Evolutionary conservation across 164 flowering plant genomes (phyloP).

Genomic region (Magnolia kwangsiensis): DNA sequence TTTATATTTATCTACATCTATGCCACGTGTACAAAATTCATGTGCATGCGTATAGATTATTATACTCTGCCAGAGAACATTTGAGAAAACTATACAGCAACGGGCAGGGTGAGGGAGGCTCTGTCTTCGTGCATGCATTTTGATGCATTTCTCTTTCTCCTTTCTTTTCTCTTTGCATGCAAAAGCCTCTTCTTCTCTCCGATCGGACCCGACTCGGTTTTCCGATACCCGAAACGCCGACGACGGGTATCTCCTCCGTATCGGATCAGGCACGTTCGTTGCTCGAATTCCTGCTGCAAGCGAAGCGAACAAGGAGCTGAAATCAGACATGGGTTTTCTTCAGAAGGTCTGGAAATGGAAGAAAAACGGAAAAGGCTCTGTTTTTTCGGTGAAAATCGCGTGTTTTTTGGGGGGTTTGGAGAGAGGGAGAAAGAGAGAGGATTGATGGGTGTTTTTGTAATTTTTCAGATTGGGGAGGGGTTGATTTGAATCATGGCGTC

Average conservation of each 20-base stretch:
- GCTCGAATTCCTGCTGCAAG: neutral
- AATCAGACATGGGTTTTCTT: neutral
- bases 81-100: neutral
- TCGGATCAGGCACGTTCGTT: neutral
- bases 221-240: conserved; percentile 5
- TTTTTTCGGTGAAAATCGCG: conserved; percentile 1
- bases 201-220: conserved; percentile 2
- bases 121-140: conserved; percentile 51
- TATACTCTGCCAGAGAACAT: neutral
- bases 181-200: conserved; percentile 17
- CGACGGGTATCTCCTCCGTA: neutral
- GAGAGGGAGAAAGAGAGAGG: neutral
- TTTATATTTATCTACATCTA: too few relatives aligned
- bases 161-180: conserved; percentile 26
- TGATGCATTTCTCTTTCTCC: conserved; percentile 5
- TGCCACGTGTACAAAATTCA: too few relatives aligned
- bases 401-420: conserved; percentile 4
- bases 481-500: conserved; percentile 36
- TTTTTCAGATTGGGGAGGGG: conserved; percentile 11
- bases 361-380: neutral
- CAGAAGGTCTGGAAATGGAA: conserved; percentile 1
- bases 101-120: conserved; percentile 21
- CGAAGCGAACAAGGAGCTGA: neutral
- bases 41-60: neutral
- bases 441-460: neutral